These are phyloP conservation scores for Chloris gayana DNA, from an alignment of 176 grass and related monocot species.

Conservation along the genomic window DNA sequence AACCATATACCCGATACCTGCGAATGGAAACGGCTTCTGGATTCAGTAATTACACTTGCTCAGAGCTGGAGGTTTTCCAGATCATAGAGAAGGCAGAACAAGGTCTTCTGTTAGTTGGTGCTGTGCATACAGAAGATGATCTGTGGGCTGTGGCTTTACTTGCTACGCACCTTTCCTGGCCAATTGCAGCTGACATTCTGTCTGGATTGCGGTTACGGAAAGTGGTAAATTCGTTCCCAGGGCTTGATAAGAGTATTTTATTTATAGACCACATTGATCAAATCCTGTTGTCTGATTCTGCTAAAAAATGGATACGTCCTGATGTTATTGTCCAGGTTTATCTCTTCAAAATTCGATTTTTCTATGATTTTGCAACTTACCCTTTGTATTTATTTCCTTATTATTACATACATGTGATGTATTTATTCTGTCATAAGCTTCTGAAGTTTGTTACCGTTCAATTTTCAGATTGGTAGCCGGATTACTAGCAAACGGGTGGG, in stretches of 20 bases:
- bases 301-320: slow-evolving; percentile 68
- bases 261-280: slow-evolving; percentile 91
- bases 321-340: slow-evolving; percentile 90
- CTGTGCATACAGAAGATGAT: slow-evolving; percentile 73
- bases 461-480: slow-evolving; percentile 85
- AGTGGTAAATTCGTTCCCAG: slow-evolving; percentile 56
- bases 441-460: slow-evolving; percentile 30
- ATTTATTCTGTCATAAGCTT: slow-evolving; percentile 31
- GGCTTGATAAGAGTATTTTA: slow-evolving; percentile 42
- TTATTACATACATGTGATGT: background rate
- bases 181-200: slow-evolving; percentile 80
- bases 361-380: slow-evolving; percentile 12
- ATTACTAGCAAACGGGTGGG: slow-evolving; percentile 91
- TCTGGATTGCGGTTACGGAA: slow-evolving; percentile 82
- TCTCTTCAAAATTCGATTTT: slow-evolving; percentile 9
- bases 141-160: slow-evolving; percentile 72
- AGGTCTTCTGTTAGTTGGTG: slow-evolving; percentile 84
- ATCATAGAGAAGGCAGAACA: slow-evolving; percentile 64
- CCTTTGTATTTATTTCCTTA: slow-evolving; percentile 4
- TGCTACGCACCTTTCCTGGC: slow-evolving; percentile 87
- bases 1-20: slow-evolving; percentile 87
- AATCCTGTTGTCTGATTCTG: slow-evolving; percentile 77
- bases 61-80: slow-evolving; percentile 63
- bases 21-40: slow-evolving; percentile 51
- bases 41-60: slow-evolving; percentile 43